Evolutionary conservation across 73 alveolate species (phyloP).

Genomic region (Tetrahymena elliotti): DNA sequence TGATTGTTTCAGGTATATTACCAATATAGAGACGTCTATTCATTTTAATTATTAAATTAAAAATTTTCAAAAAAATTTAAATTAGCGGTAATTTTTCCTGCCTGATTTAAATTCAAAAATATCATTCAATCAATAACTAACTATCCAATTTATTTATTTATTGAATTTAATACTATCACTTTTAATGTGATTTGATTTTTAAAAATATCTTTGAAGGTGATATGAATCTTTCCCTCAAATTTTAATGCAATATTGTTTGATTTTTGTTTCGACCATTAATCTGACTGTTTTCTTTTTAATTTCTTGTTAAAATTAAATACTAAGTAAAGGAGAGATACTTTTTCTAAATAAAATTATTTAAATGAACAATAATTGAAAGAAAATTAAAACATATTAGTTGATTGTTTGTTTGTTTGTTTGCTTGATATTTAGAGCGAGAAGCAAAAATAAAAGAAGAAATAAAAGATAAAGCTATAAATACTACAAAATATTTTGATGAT

Average conservation of each 20-base stretch:
- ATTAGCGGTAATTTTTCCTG: neutral
- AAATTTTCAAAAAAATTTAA: neutral
- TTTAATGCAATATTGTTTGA: no score
- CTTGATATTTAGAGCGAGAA: neutral
- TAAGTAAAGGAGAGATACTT: neutral
- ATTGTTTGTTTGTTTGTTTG: neutral
- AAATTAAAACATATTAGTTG: neutral
- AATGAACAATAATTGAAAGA: neutral
- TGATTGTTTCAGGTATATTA: neutral
- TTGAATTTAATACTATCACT: no score
- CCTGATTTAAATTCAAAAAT: neutral
- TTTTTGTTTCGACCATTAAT: neutral
- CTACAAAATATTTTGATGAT: neutral
- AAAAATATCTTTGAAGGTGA: neutral
- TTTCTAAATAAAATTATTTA: neutral
- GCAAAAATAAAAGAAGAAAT: neutral
- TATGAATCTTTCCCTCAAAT: neutral
- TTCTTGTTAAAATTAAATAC: neutral
- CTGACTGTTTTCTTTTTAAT: neutral
- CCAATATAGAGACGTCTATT: neutral
- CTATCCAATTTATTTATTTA: no score
- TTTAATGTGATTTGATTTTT: neutral
- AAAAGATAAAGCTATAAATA: neutral
- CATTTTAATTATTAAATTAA: neutral
- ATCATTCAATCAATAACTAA: neutral